These are phyloP conservation scores for Zygnema circumcarinatum DNA, from an alignment of 139 green algal species.

Conservation along the genomic window DNA sequence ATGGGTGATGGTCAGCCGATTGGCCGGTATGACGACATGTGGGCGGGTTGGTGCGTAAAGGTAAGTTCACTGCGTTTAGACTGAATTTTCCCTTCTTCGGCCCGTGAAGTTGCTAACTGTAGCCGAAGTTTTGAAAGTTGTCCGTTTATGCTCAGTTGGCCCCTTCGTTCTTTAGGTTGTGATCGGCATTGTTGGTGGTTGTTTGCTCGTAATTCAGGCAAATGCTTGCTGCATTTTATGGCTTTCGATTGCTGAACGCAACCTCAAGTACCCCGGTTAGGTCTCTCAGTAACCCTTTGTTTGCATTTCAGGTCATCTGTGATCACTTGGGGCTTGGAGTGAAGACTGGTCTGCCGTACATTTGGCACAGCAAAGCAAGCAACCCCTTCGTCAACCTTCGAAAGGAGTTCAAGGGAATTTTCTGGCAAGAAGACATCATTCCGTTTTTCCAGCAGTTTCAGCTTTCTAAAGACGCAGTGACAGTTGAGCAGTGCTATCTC, in stretches of 20 bases:
- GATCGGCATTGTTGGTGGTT: no score
- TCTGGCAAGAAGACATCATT: constrained; percentile 87
- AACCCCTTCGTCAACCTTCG: constrained; percentile 96
- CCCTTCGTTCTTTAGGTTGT: no score
- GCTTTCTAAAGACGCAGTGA: constrained; percentile 71
- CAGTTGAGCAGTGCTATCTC: constrained; percentile 78
- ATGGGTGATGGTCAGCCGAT: constrained; percentile 97
- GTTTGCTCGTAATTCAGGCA: no score
- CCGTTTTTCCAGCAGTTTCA: constrained; percentile 73
- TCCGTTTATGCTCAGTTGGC: no score
- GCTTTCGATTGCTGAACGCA: no score
- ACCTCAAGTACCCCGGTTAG: no score
- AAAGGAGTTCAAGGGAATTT: constrained; percentile 99
- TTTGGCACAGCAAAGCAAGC: constrained; percentile 95
- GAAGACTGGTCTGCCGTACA: constrained; percentile 96
- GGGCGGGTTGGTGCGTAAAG: constrained; percentile 95
- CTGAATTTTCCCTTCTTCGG: no score
- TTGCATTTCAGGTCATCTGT: constrained; percentile 83
- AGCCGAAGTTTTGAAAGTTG: no score
- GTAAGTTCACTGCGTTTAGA: constrained; percentile 43
- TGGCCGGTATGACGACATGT: constrained; percentile 97
- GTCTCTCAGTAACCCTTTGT: no score
- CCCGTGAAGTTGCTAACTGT: no score
- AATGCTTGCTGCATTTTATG: no score
- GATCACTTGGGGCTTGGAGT: constrained; percentile 91